Percentiles rank a stretch among this genome's conserved stretches.
These are phyloP conservation scores for Vaccinium darrowii DNA, from an alignment of 148 eudicot species.

Conservation along the genomic window DNA sequence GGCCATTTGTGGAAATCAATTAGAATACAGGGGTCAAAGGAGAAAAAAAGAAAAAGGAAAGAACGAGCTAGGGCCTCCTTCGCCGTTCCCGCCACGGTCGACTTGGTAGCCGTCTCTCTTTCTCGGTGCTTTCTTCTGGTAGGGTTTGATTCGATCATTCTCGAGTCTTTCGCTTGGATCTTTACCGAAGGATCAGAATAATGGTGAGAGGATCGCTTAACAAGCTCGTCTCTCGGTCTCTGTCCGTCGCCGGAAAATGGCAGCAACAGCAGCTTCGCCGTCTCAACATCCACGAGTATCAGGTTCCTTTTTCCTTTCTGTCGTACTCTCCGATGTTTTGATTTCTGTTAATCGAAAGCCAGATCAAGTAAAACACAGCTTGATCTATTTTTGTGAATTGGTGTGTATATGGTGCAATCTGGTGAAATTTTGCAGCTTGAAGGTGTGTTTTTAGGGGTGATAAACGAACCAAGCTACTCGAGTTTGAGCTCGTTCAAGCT, in stretches of 20 bases:
- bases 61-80: background rate
- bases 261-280: constrained; percentile 96
- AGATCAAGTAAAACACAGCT: background rate
- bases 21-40: background rate
- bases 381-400: background rate
- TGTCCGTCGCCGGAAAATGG: constrained; percentile 83
- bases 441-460: background rate
- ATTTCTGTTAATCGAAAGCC: background rate
- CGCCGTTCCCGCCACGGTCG: background rate
- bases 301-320: constrained; percentile 39
- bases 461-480: no score
- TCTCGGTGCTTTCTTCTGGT: background rate
- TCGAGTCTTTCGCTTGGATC: background rate
- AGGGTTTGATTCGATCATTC: background rate
- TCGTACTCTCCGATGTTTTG: background rate
- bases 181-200: constrained; percentile 20
- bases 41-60: background rate
- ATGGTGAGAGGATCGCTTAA: constrained; percentile 70
- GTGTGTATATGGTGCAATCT: background rate
- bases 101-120: background rate
- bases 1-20: background rate
- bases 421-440: background rate
- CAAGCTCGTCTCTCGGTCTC: constrained; percentile 54
- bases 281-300: constrained; percentile 94
- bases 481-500: no score